Base-by-base conservation (phyloP, 1,284 basidiomycete genomes). In the Ceratobasidium sp. region DNA sequence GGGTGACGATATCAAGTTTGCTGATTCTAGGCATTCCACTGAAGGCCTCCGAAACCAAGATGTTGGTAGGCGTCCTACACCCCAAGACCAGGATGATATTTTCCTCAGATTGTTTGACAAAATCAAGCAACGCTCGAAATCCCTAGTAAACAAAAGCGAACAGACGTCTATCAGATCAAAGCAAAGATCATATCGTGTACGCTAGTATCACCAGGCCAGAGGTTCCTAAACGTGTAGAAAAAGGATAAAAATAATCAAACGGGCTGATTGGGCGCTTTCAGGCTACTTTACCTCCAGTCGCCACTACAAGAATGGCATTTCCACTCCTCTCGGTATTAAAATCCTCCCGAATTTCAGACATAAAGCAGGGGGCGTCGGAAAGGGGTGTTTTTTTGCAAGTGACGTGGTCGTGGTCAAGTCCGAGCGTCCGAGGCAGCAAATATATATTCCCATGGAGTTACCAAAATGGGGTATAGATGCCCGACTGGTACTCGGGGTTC, bases 241-340 rank as follows among this genome's bases (percentile, higher is more conserved):
- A 39, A 3, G 22, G 4, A 39, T 2, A 11, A 37, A 54, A 37
- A n/a, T 37, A 29, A 39, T 69, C 34, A 39, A 58, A 69, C 37
- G n/a, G 5, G 7, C 14, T 14, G 34, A 7, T 14, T 16, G 22
- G 13, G 31, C 27, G 19, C 9, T 13, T 24, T n/a, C 9, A 9
- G 14, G 24, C 2, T n/a, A 69, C 65, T 56, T 22, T 71, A 71
- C 68, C 68, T 71, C 68, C 68, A 9, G 68, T 71, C 4, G 68
- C 68, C 24, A 71, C 68, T 3, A 71, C 68, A 49, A 71, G 68
- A 37, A 71, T 71, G 27, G 54, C n/a, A 16, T 71, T 24, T 46
- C 34, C 19, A 9, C 19, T 51, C n/a, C n/a, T 43, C 1, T 24
- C 31, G 14, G 43, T 3, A 51, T 14, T 34, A 14, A 24, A 22